Base-by-base conservation (phyloP, 192 early-diverging fungal genomes). In the Backusella tarrabulga region DNA sequence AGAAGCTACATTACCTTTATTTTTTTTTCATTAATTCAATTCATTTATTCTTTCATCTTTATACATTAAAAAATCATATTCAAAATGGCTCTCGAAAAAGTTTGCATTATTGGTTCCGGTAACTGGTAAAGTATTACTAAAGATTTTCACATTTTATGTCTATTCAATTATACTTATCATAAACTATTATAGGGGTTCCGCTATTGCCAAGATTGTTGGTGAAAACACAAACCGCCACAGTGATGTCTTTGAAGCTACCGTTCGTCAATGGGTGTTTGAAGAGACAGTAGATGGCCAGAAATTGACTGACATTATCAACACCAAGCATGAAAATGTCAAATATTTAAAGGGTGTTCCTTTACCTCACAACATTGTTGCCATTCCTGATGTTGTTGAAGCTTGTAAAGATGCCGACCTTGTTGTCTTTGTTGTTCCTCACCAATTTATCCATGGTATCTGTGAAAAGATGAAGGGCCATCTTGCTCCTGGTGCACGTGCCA, bases 201-300 rank as follows among this genome's bases (percentile, higher is more conserved):
- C 93, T 21, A 93, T 96, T 74, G 95, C 96, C 8, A 93, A 95
- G 83, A 98, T 99, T 77, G 87, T 98, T 32, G 96, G 94, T 34
- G 79, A 76, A 79, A 99, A 99, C 83, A 94, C 96, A 36, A 74
- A 67, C 8, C 77, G 75, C 15, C 84, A 86, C 74, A 90, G 91
- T 46, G 79, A 87, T 50, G 76, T 77, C 56, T 97, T 96, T 86
- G 93, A 96, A 84, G 74, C 81, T 34, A 86, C 91, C 46, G 95
- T 97, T 71, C 91, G 90, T 68, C 95, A 96, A 92, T 99, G 96
- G 96, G 98, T 99, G 21, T 96, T 92, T 86, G 96, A 99, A 82
- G 98, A 99, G 83, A 87, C 77, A 34, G 85, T 96, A 46, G 84
- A 96, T 63, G 95, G 94, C 46, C 80, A 91, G 72, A 94, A 94